Evolutionary conservation across 1,284 basidiomycete genomes (phyloP), one percentile per base, ranked within the genome.

Genomic region (Ustanciosporium gigantosporum): DNA sequence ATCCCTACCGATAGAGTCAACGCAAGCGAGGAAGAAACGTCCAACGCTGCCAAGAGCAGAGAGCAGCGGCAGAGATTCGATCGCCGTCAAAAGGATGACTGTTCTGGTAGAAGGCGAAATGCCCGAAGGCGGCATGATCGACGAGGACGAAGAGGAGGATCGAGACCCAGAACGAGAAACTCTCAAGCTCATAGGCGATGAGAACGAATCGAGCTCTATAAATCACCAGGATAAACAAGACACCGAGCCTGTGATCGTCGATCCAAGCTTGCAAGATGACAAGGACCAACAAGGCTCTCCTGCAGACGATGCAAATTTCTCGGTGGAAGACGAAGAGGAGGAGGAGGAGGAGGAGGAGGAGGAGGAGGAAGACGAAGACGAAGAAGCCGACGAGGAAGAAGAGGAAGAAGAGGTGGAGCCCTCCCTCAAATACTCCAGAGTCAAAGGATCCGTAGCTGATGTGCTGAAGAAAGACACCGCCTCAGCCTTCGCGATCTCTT

Each of bases 381-480:
- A 38, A 8, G 50, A 47, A 17, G 37, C 34, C 13, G 45, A 35
- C 3, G 45, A 47, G 7, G 47, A 56, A 9, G 59, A 62, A 2
- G 46, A 52, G 9, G 46, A 58, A 8, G 61, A 66, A 21, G 61
- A 66, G 7, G 51, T 49, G 4, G 74, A 77, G 48, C 73, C 70
- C 7, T 84, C 89, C 0, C 83, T 97, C 72, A 97, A 97, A 77
- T 97, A 97, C 76, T 86, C 88, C 62, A 83, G 88, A 36, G 83
- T 97, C 42, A 84, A 84, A 34, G 89, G 89, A 5, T 81, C 85
- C 3, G 81, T 89, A 31, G 84, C 85, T 3, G 88, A 91, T 67
- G 80, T 96, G n/a, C 83, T 96, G 39, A 86, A 85, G 79, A 91
- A 88, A 74, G 93, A 97, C 76, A 88, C 70, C 6, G 68, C 71